phyloP scores from a whole-genome alignment of 306 rosid genomes.

The Clitoria ternatea region DNA sequence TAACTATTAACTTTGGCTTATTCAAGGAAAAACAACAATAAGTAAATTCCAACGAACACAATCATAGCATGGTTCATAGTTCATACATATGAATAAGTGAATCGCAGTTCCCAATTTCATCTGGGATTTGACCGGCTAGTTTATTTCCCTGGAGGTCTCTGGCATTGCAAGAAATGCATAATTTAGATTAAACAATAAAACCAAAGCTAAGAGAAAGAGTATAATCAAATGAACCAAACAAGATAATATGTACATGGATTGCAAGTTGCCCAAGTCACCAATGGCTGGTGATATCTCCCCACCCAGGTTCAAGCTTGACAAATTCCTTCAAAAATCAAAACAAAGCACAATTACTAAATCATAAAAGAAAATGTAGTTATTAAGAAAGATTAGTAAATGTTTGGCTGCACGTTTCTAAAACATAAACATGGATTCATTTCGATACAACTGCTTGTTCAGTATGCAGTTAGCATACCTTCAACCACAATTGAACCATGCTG shows the following conservation, averaged over 20 bases:
- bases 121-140: not conserved
- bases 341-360: not conserved
- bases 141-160: slow-evolving; percentile 8
- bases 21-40: not conserved
- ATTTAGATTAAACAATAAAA: not conserved
- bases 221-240: not conserved
- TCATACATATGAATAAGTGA: not conserved
- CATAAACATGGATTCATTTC: no score
- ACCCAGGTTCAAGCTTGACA: not conserved
- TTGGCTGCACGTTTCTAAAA: no score
- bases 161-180: not conserved
- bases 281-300: not conserved
- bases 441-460: no score
- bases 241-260: not conserved
- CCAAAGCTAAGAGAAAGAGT: not conserved
- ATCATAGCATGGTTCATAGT: not conserved
- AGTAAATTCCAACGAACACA: not conserved
- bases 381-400: not conserved
- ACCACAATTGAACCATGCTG: no score
- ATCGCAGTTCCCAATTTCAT: slow-evolving; percentile 11
- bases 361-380: not conserved
- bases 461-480: no score
- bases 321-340: not conserved
- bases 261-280: not conserved
- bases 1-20: no score